Percentiles rank a stretch among this genome's conserved stretches.
These are phyloP conservation scores for Polyporus tsugae DNA, from an alignment of 1,284 basidiomycete genomes.

Conservation along the genomic window DNA sequence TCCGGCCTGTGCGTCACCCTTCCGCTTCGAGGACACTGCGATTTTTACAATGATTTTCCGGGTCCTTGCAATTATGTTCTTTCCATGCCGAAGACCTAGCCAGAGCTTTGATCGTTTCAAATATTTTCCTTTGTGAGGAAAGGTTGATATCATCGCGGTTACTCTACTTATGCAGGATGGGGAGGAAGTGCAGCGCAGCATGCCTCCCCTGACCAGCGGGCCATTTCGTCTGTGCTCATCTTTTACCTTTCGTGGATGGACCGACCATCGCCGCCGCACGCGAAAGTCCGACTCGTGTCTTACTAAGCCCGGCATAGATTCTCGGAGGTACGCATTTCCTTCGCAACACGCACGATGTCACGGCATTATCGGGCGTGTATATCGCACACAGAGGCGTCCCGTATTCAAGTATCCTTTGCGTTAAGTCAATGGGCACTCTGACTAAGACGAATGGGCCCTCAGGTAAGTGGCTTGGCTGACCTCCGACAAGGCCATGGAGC, in stretches of 20 bases:
- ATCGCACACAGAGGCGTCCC: not conserved
- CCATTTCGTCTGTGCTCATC: not conserved
- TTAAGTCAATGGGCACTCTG: not conserved
- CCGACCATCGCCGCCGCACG: not conserved
- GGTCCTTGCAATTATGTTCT: no score
- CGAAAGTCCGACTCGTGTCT: not conserved
- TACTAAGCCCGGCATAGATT: not conserved
- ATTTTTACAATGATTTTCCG: not conserved
- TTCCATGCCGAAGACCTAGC: not conserved
- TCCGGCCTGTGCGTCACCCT: not conserved
- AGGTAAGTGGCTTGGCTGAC: not conserved
- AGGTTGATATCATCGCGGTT: not conserved
- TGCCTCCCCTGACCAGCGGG: not conserved
- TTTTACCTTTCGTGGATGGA: not conserved
- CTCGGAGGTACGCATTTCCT: not conserved
- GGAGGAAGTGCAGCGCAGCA: not conserved
- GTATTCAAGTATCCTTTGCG: not conserved
- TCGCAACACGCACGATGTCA: not conserved
- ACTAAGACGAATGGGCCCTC: not conserved
- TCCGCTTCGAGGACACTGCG: not conserved
- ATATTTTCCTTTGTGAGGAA: not conserved
- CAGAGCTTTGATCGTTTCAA: not conserved
- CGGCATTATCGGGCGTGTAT: not conserved
- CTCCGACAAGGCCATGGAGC: not conserved
- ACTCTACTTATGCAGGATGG: not conserved